Evolutionary conservation across 2,329 filamentous ascomycete species (phyloP).

Genomic region (Zopfia rhizophila): DNA sequence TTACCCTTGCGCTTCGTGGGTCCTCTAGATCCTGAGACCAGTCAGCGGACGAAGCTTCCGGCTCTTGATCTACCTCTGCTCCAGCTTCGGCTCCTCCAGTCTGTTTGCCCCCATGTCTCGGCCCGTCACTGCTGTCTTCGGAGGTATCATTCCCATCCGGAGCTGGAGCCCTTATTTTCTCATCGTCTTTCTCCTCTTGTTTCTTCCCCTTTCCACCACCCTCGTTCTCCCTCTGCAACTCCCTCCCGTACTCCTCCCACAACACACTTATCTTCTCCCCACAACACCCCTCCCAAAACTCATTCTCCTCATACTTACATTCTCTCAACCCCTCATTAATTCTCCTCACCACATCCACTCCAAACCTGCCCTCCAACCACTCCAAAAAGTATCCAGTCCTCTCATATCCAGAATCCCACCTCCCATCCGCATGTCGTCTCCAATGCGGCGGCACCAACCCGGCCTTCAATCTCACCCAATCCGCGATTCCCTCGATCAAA

Average conservation of each 20-base stretch:
- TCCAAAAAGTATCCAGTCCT: constrained; percentile 91
- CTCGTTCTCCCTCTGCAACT: constrained; percentile 56
- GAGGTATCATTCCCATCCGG: too few species aligned
- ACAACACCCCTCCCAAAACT: constrained; percentile 75
- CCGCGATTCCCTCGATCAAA: constrained; percentile 89
- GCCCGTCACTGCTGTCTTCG: too few species aligned
- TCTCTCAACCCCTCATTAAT: constrained; percentile 74
- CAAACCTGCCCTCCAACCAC: constrained; percentile 76
- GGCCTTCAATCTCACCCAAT: constrained; percentile 86
- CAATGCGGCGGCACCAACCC: constrained; percentile 84
- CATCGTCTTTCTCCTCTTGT: too few species aligned
- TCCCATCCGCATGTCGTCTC: constrained; percentile 67
- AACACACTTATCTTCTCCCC: constrained; percentile 73
- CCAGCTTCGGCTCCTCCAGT: too few species aligned
- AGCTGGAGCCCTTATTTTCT: too few species aligned
- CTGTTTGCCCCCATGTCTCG: too few species aligned
- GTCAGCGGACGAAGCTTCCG: too few species aligned
- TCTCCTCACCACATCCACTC: constrained; percentile 61
- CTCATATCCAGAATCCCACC: constrained; percentile 93
- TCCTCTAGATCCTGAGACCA: too few species aligned
- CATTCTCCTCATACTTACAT: constrained; percentile 71
- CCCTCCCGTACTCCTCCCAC: constrained; percentile 76
- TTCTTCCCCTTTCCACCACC: constrained; percentile 8
- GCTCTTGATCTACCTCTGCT: too few species aligned
- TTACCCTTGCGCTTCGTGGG: constrained; percentile 4